These are phyloP conservation scores for Lepidium didymum DNA, from an alignment of 345 rosid species.

Conservation along the genomic window DNA sequence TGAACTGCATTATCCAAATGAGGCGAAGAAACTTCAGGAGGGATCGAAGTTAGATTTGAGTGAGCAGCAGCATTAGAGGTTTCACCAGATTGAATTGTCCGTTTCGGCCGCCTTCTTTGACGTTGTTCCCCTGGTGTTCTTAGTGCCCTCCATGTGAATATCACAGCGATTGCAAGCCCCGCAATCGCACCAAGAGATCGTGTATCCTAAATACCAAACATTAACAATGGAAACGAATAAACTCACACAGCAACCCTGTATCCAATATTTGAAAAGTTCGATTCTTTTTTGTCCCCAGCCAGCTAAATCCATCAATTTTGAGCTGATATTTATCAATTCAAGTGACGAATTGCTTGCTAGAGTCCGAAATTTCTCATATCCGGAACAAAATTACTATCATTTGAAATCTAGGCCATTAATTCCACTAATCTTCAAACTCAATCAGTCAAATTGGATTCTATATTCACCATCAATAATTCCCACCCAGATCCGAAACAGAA, in stretches of 20 bases:
- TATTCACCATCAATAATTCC: neutral
- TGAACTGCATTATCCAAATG: slow-evolving; percentile 59
- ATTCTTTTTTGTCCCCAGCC: neutral
- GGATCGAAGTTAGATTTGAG: slow-evolving; percentile 30
- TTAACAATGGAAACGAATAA: neutral
- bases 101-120: slow-evolving; percentile 72
- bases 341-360: neutral
- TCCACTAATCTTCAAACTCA: neutral
- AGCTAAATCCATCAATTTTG: neutral
- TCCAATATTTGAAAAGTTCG: neutral
- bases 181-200: slow-evolving; percentile 90
- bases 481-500: slow-evolving; percentile 30
- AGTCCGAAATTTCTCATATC: neutral
- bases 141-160: slow-evolving; percentile 71
- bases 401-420: neutral
- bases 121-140: slow-evolving; percentile 58
- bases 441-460: neutral
- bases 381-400: neutral
- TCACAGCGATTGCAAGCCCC: slow-evolving; percentile 87
- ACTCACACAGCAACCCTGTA: neutral
- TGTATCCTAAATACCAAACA: slow-evolving; percentile 50
- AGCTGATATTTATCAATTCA: neutral
- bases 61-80: slow-evolving; percentile 41
- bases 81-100: slow-evolving; percentile 45
- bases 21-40: slow-evolving; percentile 42